phyloP scores from a whole-genome alignment of 1,284 basidiomycete species.

The Laetiporus sulphureus region DNA sequence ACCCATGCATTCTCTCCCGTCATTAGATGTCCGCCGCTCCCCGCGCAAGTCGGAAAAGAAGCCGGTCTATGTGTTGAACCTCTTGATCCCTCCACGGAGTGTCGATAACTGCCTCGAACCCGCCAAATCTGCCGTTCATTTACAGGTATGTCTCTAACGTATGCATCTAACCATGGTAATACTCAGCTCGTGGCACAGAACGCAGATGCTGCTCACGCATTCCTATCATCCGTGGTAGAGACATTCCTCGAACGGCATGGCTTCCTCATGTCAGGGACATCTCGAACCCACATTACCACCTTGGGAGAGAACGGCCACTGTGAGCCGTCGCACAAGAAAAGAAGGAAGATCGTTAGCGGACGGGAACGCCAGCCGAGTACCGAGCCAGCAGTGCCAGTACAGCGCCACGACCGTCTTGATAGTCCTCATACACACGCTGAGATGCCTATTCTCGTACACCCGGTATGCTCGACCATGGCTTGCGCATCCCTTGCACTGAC shows the following conservation, averaged over 20 bases:
- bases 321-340: not conserved
- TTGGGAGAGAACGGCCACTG: not conserved
- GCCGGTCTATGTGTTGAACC: constrained; percentile 76
- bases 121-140: constrained; percentile 58
- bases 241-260: constrained; percentile 63
- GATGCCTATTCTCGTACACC: too few relatives aligned
- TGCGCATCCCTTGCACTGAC: too few relatives aligned
- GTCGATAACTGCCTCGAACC: constrained; percentile 80
- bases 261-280: constrained; percentile 32
- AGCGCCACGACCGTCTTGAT: too few relatives aligned
- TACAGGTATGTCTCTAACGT: constrained; percentile 44
- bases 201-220: not conserved
- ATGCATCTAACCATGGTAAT: not conserved
- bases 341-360: not conserved
- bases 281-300: too few relatives aligned
- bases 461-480: too few relatives aligned
- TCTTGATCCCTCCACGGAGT: constrained; percentile 55
- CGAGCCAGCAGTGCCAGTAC: not conserved
- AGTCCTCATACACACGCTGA: too few relatives aligned
- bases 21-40: constrained; percentile 52
- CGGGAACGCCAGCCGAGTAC: too few relatives aligned
- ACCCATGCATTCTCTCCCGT: not conserved
- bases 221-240: constrained; percentile 30
- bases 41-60: constrained; percentile 71
- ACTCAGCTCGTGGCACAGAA: not conserved